Evolutionary conservation across 2,329 filamentous ascomycete genomes (phyloP), one percentile per base, ranked within the genome.

Genomic region (Phialophora verrucosa): DNA sequence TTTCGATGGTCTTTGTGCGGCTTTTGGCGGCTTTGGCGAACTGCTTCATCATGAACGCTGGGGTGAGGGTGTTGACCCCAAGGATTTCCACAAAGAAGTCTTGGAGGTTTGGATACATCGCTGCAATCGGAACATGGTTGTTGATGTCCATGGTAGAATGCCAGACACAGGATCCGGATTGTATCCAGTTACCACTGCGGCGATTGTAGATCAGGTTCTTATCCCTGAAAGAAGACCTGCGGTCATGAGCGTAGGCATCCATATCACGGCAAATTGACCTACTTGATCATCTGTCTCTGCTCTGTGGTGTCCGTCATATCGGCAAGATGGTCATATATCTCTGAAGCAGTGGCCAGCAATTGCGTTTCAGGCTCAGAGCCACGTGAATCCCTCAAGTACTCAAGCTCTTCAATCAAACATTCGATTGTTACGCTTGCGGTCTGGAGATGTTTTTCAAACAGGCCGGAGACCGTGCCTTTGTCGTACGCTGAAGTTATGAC

Each of bases 1-100:
- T 35, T 17, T 53, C 51, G 50, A 54, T 23, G 14, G 44, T 54
- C 53, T 68, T 68, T 47, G 42, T n/a, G 7, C 27, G 14, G 6
- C 44, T 58, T 38, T 58, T 54, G 12, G 65, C 65, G 49, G 65
- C 65, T 32, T 35, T 35, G 53, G 64, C 64, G 29, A 68, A 59
- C 50, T 68, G 42, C 31, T 63, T 66, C 63, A 68, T 66, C 63
- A 68, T 63, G 59, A 66, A 65, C 32, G 44, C 47, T 50, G 47
- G 51, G 14, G 59, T 68, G 20, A 68, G 42, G 14, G 59, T 66
- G 25, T 59, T 17, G 54, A 68, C 58, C 7, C 55, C 59, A n/a
- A 68, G 63, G 29, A 56, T 32, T 31, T 35, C 42, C 42, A 66
- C 59, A 59, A 68, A 68, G 35, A 68, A 63, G 7, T 66, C 53